Evolutionary conservation across 177 flowering plant genomes (phyloP).

Genomic region (Vitis hybrid): DNA sequence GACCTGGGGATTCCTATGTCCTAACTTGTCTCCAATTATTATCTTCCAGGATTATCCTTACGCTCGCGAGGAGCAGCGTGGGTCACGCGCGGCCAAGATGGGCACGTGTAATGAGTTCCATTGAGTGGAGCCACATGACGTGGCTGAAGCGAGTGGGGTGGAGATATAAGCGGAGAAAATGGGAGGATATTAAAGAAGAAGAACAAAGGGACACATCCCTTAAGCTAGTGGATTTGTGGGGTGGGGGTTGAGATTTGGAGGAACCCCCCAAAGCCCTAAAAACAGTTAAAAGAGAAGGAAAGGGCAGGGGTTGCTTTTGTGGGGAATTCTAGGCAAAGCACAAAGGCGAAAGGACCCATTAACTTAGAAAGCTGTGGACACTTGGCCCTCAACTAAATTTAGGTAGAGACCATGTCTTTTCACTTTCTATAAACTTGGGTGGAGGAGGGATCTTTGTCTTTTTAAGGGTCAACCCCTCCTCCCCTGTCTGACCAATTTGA

Average conservation of each 20-base stretch:
- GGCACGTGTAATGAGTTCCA: background rate
- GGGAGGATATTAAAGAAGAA: too few species aligned
- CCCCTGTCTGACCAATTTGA: constrained; percentile 3
- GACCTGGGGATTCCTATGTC: constrained; percentile 21
- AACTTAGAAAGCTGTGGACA: background rate
- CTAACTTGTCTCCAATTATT: constrained; percentile 25
- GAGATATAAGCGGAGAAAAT: too few species aligned
- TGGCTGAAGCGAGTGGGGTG: too few species aligned
- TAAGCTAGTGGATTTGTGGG: constrained; percentile 20
- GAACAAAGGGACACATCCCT: constrained; percentile 16
- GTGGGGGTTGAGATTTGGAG: background rate
- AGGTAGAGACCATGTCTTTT: constrained; percentile 3
- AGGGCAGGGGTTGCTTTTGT: background rate
- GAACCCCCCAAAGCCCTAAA: background rate
- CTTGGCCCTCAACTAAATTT: background rate
- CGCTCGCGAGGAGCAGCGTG: background rate
- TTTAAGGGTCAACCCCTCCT: constrained; percentile 8
- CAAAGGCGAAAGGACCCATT: background rate
- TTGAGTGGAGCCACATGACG: too few species aligned
- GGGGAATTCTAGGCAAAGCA: background rate
- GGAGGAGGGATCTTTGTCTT: constrained; percentile 20
- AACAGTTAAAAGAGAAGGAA: background rate
- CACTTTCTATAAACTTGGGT: constrained; percentile 3
- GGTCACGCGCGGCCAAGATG: background rate
- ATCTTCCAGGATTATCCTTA: background rate